A percentile compares a stretch with the other conserved stretches of the same genome.
phyloP scores from a whole-genome alignment of 1,284 basidiomycete genomes.

The Gomphus bonarii region DNA sequence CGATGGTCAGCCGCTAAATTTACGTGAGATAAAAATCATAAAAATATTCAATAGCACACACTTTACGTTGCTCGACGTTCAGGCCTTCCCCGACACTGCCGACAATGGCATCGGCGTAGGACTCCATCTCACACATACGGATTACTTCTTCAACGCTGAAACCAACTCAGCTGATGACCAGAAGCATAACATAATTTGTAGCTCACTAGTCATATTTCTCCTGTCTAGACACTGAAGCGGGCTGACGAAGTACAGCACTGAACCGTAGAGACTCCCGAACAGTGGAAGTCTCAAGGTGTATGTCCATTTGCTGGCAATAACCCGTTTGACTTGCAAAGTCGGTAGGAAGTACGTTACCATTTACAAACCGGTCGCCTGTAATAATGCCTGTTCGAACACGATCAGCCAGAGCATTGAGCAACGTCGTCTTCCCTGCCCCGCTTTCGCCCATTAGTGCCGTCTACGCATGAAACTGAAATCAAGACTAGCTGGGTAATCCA shows the following conservation, averaged over 20 bases:
- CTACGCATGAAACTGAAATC: background rate
- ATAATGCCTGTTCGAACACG: conserved; percentile 77
- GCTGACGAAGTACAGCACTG: conserved; percentile 76
- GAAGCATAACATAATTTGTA: conserved; percentile 51
- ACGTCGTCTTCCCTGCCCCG: conserved; percentile 74
- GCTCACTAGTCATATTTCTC: conserved; percentile 80
- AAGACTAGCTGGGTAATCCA: background rate
- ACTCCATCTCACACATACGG: conserved; percentile 68
- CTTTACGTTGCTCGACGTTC: conserved; percentile 63
- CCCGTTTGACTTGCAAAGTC: conserved; percentile 75
- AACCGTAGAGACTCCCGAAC: conserved; percentile 81
- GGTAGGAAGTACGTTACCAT: conserved; percentile 58
- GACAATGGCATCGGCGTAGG: conserved; percentile 65
- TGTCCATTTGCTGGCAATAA: conserved; percentile 78
- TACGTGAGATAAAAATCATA: background rate
- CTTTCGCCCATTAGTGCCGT: conserved; percentile 63
- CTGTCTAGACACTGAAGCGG: conserved; percentile 44
- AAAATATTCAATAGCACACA: background rate
- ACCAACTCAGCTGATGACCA: conserved; percentile 23
- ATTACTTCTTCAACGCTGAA: conserved; percentile 69
- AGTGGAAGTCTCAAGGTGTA: conserved; percentile 58
- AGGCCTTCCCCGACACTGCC: conserved; percentile 52
- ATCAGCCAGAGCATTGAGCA: conserved; percentile 78
- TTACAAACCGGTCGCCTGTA: conserved; percentile 68
- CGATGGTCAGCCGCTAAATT: conserved; percentile 56